Evolutionary conservation across 2,329 filamentous ascomycete genomes (phyloP).

Genomic region (Penicillium sp.): DNA sequence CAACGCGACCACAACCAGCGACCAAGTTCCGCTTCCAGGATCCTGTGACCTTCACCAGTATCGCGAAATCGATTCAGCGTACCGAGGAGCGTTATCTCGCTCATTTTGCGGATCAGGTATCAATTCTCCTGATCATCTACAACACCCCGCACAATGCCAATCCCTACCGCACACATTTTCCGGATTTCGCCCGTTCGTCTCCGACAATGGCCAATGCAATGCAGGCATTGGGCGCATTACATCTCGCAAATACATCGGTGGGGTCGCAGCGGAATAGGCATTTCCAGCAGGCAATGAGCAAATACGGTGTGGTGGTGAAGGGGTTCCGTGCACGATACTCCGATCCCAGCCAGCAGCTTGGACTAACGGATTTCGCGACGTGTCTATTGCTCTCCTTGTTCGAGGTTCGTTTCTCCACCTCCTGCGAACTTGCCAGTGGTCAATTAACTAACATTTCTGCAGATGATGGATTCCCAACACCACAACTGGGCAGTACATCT

Average conservation of each 20-base stretch:
- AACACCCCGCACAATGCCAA: conserved; percentile 32
- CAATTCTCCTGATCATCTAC: conserved; percentile 30
- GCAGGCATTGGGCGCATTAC: conserved; percentile 35
- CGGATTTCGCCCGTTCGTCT: conserved; percentile 27
- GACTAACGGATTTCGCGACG: conserved; percentile 29
- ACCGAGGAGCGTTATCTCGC: conserved; percentile 29
- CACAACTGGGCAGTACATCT: conserved; percentile 35
- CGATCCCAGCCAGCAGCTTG: conserved; percentile 19
- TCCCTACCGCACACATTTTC: conserved; percentile 30
- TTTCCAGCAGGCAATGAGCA: conserved; percentile 33
- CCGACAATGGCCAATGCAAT: conserved; percentile 32
- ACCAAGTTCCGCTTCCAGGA: conserved; percentile 24
- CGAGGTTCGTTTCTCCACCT: conserved; percentile 20
- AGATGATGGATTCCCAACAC: conserved; percentile 35
- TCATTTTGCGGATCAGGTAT: conserved; percentile 30
- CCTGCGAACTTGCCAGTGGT: neutral
- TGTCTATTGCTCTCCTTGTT: conserved; percentile 30
- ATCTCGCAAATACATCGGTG: conserved; percentile 33
- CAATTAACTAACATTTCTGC: neutral
- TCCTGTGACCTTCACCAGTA: conserved; percentile 16
- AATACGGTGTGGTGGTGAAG: conserved; percentile 33
- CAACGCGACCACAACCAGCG: conserved; percentile 14
- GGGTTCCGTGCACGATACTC: conserved; percentile 25
- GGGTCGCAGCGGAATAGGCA: conserved; percentile 28
- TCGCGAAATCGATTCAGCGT: conserved; percentile 18